Percentiles rank a stretch among this genome's conserved stretches.
These are phyloP conservation scores for Schwanniomyces yamadae DNA, from an alignment of 805 yeast species.

Conservation along the genomic window DNA sequence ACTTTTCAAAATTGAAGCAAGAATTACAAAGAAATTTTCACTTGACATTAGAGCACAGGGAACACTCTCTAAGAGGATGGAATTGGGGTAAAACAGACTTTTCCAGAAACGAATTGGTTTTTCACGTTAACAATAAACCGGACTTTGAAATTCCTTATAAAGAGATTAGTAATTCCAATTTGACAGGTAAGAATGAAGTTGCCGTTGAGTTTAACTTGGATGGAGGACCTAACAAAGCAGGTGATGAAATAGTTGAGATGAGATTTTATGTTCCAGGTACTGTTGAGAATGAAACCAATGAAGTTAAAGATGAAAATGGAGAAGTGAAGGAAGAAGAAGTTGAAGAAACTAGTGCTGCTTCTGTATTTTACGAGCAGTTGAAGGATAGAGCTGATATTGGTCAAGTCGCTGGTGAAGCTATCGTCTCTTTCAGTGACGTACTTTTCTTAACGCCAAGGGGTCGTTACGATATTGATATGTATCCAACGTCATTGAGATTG, in stretches of 20 bases:
- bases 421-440: slow-evolving; percentile 88
- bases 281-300: slow-evolving; percentile 47
- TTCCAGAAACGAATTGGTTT: slow-evolving; percentile 87
- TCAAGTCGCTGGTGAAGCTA: slow-evolving; percentile 89
- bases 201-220: slow-evolving; percentile 78
- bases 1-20: slow-evolving; percentile 74
- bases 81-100: slow-evolving; percentile 96
- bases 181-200: slow-evolving; percentile 91
- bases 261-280: slow-evolving; percentile 92
- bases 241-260: slow-evolving; percentile 95
- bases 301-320: slow-evolving; percentile 24
- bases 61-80: slow-evolving; percentile 97
- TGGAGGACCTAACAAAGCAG: slow-evolving; percentile 64
- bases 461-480: slow-evolving; percentile 95
- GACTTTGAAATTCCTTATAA: slow-evolving; percentile 86
- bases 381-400: slow-evolving; percentile 94
- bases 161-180: slow-evolving; percentile 77
- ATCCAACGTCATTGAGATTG: slow-evolving; percentile 78
- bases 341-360: slow-evolving; percentile 68
- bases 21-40: slow-evolving; percentile 77
- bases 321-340: slow-evolving; percentile 33
- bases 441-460: slow-evolving; percentile 97
- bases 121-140: slow-evolving; percentile 84
- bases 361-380: slow-evolving; percentile 83
- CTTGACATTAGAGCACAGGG: slow-evolving; percentile 73